Base-by-base conservation (phyloP, 2,329 filamentous ascomycete species). In the Colletotrichum chrysophilum region DNA sequence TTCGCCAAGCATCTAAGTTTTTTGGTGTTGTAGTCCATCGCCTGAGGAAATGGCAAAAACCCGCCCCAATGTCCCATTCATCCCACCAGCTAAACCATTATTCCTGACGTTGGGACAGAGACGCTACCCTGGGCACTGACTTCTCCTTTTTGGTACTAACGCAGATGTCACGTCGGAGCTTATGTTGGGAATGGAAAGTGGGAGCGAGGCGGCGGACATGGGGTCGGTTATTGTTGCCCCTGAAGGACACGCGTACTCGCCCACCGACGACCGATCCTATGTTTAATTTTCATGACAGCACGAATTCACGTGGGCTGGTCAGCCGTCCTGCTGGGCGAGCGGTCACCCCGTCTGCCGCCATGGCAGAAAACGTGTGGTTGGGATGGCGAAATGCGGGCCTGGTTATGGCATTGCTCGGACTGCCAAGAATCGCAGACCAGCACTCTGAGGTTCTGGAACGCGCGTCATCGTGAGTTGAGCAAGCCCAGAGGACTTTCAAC, bases 361-460 rank as follows among this genome's bases (percentile, higher is more conserved):
- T 62, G 43, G 43, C n/a, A 48, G 71, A 24, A 70, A 52, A 24
- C 48, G 43, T 32, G 52, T 66, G 52, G 52, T 55, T 60, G 68
- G 61, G 38, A 70, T 52, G 6, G 43, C 14, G 10, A 52, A 18
- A 18, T 55, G 62, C 43, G 69, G 55, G 56, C 43, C 62, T 24
- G 16, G 10, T 60, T 38, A 67, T 62, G 36, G 28, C 43, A 52
- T 32, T 48, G 52, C 38, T 61, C 38, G 32, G 55, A 74, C 38
- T 67, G 73, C 68, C 73, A 75, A 72, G 73, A 58, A 30, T 21
- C 18, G n/a, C 28, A 18, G 21, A 43, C 38, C 18, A 34, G 36
- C 55, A 43, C 32, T 36, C 24, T 58, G 68, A 61, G 28, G 52
- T 66, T 62, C 61, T 56, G 72, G 67, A 75, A 71, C 71, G 71